phyloP scores from a whole-genome alignment of 345 rosid genomes.

The Stellera chamaejasme region DNA sequence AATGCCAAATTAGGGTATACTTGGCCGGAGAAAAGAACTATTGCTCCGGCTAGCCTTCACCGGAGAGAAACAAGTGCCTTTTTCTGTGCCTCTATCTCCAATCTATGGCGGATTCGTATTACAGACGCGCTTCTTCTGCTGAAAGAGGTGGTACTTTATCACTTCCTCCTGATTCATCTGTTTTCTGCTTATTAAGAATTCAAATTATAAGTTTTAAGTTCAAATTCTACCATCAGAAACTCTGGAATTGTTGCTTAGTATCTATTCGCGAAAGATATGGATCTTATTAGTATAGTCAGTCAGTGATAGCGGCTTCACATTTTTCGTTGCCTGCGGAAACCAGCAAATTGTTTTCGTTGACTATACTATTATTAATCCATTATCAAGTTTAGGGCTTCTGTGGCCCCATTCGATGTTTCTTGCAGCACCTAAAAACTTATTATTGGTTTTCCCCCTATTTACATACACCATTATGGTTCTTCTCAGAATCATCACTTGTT shows the following conservation, averaged over 20 bases:
- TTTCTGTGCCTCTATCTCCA: not conserved
- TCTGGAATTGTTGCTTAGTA: no score
- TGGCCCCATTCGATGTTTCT: no score
- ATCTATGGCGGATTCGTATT: conserved; percentile 29
- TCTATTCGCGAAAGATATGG: no score
- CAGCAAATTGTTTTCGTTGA: not conserved
- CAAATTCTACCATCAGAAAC: not conserved
- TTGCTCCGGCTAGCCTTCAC: not conserved
- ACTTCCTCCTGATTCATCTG: not conserved
- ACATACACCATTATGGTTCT: no score
- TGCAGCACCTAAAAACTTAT: no score
- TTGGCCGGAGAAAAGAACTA: not conserved
- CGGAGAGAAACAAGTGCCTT: no score
- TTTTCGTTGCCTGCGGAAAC: not conserved
- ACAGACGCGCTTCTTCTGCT: conserved; percentile 20
- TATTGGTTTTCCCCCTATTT: no score
- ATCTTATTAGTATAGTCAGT: no score
- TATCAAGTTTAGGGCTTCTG: no score
- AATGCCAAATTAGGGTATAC: no score
- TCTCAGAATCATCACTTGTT: no score
- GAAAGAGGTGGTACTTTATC: conserved; percentile 19
- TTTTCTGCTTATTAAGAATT: not conserved
- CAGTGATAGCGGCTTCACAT: not conserved
- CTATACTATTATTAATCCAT: no score
- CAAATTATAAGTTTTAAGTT: not conserved